phyloP scores from a whole-genome alignment of 2,329 filamentous ascomycete species.

The Fusarium xylarioides region DNA sequence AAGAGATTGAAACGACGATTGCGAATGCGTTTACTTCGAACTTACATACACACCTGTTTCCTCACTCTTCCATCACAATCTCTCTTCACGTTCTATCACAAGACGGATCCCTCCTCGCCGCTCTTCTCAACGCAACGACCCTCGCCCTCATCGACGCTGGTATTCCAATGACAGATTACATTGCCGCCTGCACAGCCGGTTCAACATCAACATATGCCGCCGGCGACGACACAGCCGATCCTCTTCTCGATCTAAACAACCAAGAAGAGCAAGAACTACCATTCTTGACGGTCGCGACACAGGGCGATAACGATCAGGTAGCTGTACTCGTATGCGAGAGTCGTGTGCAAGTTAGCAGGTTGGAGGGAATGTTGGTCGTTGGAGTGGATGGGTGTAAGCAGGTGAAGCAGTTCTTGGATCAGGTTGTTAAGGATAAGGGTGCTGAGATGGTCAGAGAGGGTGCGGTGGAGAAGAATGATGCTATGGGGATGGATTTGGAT shows the following conservation, averaged over 20 bases:
- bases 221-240: conserved; percentile 76
- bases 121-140: conserved; percentile 89
- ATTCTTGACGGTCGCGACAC: conserved; percentile 84
- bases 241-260: conserved; percentile 80
- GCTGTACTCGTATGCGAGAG: conserved; percentile 87
- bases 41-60: conserved; percentile 87
- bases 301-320: conserved; percentile 78
- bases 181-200: conserved; percentile 87
- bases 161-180: conserved; percentile 92
- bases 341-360: conserved; percentile 78
- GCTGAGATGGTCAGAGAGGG: conserved; percentile 68
- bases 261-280: conserved; percentile 89
- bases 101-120: conserved; percentile 89
- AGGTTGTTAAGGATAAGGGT: conserved; percentile 78
- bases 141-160: conserved; percentile 94
- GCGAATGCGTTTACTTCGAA: conserved; percentile 78
- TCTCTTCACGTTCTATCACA: conserved; percentile 87
- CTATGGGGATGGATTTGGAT: conserved; percentile 63
- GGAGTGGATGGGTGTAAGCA: conserved; percentile 92
- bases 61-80: conserved; percentile 84
- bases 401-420: conserved; percentile 82
- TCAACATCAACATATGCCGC: conserved; percentile 73
- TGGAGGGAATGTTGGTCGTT: conserved; percentile 94
- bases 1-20: conserved; percentile 84
- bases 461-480: conserved; percentile 58